Percentiles rank a stretch among this genome's conserved stretches.
Conservation (phyloP, 768 basidiomycete species). For the Gymnopilus dilepis region DNA sequence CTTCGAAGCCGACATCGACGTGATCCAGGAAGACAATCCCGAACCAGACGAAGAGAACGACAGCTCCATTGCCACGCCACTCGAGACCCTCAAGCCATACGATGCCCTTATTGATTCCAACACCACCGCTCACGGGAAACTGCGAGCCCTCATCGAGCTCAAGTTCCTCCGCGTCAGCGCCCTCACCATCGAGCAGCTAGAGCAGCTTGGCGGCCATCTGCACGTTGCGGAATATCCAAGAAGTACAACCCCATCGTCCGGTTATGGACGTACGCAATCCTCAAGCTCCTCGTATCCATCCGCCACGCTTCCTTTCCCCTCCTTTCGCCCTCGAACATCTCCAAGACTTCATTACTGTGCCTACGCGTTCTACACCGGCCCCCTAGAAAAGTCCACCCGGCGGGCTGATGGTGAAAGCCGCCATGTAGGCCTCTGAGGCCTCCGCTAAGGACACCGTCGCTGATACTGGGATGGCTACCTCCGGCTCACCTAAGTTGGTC, state of each 20-base stretch:
- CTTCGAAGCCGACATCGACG: conserved; percentile 53
- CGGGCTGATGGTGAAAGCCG: conserved; percentile 61
- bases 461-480: conserved; percentile 20
- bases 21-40: conserved; percentile 38
- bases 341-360: conserved; percentile 96
- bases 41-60: conserved; percentile 52
- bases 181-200: conserved; percentile 84
- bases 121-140: conserved; percentile 75
- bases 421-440: conserved; percentile 47
- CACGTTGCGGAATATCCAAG: conserved; percentile 84
- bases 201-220: too few relatives aligned
- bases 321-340: conserved; percentile 85
- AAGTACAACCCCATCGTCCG: conserved; percentile 97
- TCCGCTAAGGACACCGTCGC: conserved; percentile 18
- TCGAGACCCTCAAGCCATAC: conserved; percentile 35
- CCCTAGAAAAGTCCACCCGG: conserved; percentile 79
- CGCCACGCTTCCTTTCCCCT: conserved; percentile 80
- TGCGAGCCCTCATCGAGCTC: conserved; percentile 91
- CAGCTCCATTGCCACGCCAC: conserved; percentile 24
- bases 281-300: conserved; percentile 88
- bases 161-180: conserved; percentile 90
- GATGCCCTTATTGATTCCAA: conserved; percentile 58
- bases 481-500: conserved; percentile 42
- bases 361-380: conserved; percentile 90
- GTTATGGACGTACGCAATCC: conserved; percentile 91